phyloP scores from a whole-genome alignment of 148 eudicot genomes.

The Mesembryanthemum crystallinum region DNA sequence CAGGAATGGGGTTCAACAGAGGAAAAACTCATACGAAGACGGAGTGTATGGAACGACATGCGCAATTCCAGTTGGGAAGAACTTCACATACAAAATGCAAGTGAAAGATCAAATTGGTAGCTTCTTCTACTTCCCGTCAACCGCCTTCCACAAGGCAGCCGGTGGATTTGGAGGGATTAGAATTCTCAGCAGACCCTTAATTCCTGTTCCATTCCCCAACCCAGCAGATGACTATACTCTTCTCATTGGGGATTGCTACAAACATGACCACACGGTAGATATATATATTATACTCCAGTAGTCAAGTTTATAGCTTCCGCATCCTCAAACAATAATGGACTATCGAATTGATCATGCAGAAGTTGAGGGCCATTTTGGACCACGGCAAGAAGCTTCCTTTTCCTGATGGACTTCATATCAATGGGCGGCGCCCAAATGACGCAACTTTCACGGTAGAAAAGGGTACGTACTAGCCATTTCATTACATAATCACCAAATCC shows the following conservation, averaged over 20 bases:
- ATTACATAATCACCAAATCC: no score
- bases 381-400: constrained; percentile 49
- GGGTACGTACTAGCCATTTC: constrained; percentile 34
- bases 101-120: constrained; percentile 88
- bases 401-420: constrained; percentile 65
- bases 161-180: constrained; percentile 80
- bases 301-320: no score
- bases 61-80: constrained; percentile 81
- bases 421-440: constrained; percentile 53
- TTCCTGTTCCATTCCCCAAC: constrained; percentile 74
- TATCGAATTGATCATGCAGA: no score
- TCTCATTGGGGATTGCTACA: constrained; percentile 80
- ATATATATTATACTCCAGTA: background rate
- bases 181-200: constrained; percentile 60
- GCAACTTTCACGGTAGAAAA: constrained; percentile 50
- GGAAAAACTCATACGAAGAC: constrained; percentile 72
- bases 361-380: constrained; percentile 51
- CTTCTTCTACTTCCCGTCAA: constrained; percentile 79
- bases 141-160: constrained; percentile 74
- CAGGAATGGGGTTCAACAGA: constrained; percentile 81
- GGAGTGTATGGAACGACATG: constrained; percentile 86
- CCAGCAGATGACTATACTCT: constrained; percentile 61
- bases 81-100: constrained; percentile 72
- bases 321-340: no score
- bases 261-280: constrained; percentile 44